Percentiles rank a stretch among this genome's conserved stretches.
Conservation (phyloP, 306 rosid species). For the Inga oerstediana region DNA sequence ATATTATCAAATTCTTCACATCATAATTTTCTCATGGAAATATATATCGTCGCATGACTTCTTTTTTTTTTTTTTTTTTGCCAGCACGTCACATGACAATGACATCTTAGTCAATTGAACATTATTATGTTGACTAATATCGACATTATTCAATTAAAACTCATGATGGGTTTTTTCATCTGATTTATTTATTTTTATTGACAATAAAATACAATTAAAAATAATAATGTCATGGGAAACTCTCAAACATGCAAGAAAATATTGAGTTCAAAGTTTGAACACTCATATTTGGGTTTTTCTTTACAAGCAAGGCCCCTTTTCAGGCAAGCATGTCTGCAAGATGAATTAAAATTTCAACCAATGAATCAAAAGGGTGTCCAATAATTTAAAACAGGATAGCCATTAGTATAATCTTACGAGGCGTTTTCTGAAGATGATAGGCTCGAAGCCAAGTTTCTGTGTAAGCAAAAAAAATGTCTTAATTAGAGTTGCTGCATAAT, state of each 20-base stretch:
- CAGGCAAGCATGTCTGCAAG: not conserved
- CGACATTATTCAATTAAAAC: too few species aligned
- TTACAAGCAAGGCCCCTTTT: not conserved
- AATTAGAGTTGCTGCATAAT: not conserved
- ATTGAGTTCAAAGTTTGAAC: not conserved
- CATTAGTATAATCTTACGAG: not conserved
- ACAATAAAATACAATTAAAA: too few species aligned
- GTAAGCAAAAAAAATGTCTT: too few species aligned
- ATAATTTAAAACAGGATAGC: not conserved
- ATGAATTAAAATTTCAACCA: too few species aligned
- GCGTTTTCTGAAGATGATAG: not conserved
- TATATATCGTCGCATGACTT: slow-evolving; percentile 21
- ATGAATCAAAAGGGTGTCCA: not conserved
- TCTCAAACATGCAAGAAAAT: not conserved
- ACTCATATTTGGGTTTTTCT: not conserved
- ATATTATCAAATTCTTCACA: not conserved
- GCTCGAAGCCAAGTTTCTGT: not conserved
- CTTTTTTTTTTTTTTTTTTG: too few species aligned
- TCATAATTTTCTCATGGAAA: not conserved
- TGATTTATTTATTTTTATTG: too few species aligned
- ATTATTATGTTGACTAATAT: too few species aligned
- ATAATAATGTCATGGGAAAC: too few species aligned
- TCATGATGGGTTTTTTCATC: too few species aligned
- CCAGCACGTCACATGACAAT: slow-evolving; percentile 21
- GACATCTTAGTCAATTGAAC: not conserved